A percentile compares a stretch with the other conserved stretches of the same genome.
Evolutionary conservation across 441 rosid genomes (phyloP).

Genomic region (Populus hybrid): DNA sequence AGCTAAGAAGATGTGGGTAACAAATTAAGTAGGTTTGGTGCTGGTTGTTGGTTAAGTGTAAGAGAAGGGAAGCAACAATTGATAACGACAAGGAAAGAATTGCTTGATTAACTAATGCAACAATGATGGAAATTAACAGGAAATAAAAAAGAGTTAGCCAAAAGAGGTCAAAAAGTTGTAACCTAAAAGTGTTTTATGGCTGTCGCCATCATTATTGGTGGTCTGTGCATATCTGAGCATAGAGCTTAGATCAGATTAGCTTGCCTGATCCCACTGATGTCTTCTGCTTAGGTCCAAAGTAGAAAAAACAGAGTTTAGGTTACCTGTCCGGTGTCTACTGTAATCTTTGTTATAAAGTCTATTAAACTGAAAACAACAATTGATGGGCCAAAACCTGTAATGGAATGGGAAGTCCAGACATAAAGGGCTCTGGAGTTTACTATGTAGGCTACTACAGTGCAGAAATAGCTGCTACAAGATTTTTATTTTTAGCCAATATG

Average conservation of each 20-base stretch:
- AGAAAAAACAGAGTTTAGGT: background rate
- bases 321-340: background rate
- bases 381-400: background rate
- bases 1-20: conserved; percentile 20
- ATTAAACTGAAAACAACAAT: background rate
- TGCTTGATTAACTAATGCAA: conserved; percentile 24
- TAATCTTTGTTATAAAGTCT: background rate
- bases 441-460: too few relatives aligned
- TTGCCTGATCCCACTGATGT: conserved; percentile 7
- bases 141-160: background rate
- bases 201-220: conserved; percentile 11
- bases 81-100: conserved; percentile 20
- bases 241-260: conserved; percentile 12
- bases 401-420: background rate
- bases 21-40: conserved; percentile 49
- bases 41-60: conserved; percentile 53
- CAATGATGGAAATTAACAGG: conserved; percentile 17
- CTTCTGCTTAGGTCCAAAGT: background rate
- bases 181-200: background rate
- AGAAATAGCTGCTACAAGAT: too few relatives aligned
- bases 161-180: conserved; percentile 10
- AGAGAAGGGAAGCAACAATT: conserved; percentile 41
- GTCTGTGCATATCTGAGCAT: background rate
- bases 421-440: background rate
- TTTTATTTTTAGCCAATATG: too few relatives aligned